phyloP scores from a whole-genome alignment of 140 eudicot genomes.

The Stevia rebaudiana region DNA sequence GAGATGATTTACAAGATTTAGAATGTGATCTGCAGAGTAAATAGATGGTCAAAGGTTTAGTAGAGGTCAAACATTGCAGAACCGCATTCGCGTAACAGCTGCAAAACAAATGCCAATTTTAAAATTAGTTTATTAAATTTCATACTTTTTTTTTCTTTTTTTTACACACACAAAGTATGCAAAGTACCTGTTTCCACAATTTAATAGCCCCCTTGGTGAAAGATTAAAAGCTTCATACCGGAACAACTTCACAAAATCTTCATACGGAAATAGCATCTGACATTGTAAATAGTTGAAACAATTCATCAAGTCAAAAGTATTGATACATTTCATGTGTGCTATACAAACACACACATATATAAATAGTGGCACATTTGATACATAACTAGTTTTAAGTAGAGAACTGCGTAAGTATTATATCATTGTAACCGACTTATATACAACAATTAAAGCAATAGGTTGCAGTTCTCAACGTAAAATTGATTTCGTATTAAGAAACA shows the following conservation, averaged over 20 bases:
- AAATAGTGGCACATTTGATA: background rate
- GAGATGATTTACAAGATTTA: constrained; percentile 50
- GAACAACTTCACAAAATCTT: constrained; percentile 63
- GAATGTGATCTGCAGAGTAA: constrained; percentile 74
- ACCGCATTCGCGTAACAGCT: constrained; percentile 95
- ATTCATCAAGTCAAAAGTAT: background rate
- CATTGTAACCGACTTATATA: background rate
- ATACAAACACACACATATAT: background rate
- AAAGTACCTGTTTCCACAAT: constrained; percentile 80
- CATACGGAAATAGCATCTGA: constrained; percentile 86
- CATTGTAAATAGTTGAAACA: background rate
- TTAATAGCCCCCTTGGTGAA: constrained; percentile 78
- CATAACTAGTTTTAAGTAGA: background rate
- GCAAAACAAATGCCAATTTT: constrained; percentile 7
- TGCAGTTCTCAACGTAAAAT: background rate
- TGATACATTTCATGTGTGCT: background rate
- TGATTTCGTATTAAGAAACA: background rate
- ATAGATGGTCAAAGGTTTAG: constrained; percentile 69
- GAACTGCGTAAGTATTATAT: background rate
- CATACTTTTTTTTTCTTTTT: background rate
- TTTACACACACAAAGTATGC: background rate
- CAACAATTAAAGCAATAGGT: background rate
- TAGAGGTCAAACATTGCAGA: constrained; percentile 74
- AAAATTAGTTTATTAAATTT: background rate
- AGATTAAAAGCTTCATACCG: constrained; percentile 44